Evolutionary conservation across 75 land plant species (phyloP).

Genomic region (Pinus tabuliformis): DNA sequence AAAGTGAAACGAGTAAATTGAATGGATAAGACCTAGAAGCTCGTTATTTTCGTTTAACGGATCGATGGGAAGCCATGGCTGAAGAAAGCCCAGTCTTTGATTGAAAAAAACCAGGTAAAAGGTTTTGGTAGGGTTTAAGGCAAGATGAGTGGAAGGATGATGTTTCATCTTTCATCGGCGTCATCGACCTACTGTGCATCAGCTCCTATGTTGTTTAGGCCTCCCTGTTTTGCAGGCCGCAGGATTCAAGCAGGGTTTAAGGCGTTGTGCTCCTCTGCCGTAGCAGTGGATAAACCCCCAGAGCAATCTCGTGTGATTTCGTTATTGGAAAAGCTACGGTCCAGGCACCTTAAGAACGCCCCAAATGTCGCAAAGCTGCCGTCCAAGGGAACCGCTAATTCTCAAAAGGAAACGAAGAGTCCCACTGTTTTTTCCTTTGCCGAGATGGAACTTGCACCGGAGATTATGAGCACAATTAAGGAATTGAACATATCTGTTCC

Average conservation of each 20-base stretch:
- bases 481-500: conserved; percentile 74
- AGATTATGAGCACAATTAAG: conserved; percentile 53
- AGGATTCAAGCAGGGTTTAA: conserved; percentile 8
- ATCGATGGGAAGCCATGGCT: no score
- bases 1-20: no score
- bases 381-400: neutral
- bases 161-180: neutral
- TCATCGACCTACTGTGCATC: neutral
- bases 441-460: conserved; percentile 67
- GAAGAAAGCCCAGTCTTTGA: no score
- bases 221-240: neutral
- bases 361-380: neutral
- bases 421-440: conserved; percentile 37
- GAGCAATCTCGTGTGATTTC: conserved; percentile 3
- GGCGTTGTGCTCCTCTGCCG: no score
- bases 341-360: conserved; percentile 51
- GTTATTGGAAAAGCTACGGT: conserved; percentile 38
- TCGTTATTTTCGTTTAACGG: no score
- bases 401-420: conserved; percentile 1
- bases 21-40: no score
- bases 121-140: neutral
- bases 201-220: neutral
- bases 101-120: no score
- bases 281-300: neutral
- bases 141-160: neutral